These are phyloP conservation scores for Cercospora sp. DNA, from an alignment of 2,329 filamentous ascomycete species.

Conservation along the genomic window DNA sequence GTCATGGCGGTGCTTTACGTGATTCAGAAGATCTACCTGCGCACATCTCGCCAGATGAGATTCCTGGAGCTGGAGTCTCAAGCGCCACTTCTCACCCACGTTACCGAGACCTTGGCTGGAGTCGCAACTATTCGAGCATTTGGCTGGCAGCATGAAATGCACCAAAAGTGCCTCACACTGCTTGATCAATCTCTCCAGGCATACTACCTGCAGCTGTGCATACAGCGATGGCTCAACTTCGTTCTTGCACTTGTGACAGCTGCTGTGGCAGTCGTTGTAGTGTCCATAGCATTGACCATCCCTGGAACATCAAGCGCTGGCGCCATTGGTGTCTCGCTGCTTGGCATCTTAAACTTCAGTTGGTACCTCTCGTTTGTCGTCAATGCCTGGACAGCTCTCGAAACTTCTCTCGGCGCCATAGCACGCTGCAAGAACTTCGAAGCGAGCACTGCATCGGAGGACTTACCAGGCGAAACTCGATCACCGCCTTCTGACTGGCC, in stretches of 20 bases:
- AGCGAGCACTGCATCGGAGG: conserved; percentile 47
- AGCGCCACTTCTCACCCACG: conserved; percentile 53
- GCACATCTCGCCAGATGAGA: conserved; percentile 52
- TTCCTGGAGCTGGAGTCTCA: conserved; percentile 57
- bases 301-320: conserved; percentile 37
- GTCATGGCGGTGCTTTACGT: conserved; percentile 42
- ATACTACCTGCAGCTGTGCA: conserved; percentile 49
- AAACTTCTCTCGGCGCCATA: conserved; percentile 60
- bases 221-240: conserved; percentile 49
- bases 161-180: conserved; percentile 41
- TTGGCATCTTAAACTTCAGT: conserved; percentile 58
- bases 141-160: conserved; percentile 47
- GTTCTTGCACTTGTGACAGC: conserved; percentile 47
- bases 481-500: conserved; percentile 73
- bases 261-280: conserved; percentile 32
- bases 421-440: conserved; percentile 57
- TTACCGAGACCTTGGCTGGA: conserved; percentile 53
- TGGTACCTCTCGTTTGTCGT: conserved; percentile 54
- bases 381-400: conserved; percentile 57
- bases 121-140: conserved; percentile 56
- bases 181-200: conserved; percentile 48
- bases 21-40: conserved; percentile 51
- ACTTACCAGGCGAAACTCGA: conserved; percentile 61
- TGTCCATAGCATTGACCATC: conserved; percentile 42
- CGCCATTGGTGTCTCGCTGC: conserved; percentile 54